Conservation (phyloP, 208 protist species). For the Crithidia expoeki region DNA sequence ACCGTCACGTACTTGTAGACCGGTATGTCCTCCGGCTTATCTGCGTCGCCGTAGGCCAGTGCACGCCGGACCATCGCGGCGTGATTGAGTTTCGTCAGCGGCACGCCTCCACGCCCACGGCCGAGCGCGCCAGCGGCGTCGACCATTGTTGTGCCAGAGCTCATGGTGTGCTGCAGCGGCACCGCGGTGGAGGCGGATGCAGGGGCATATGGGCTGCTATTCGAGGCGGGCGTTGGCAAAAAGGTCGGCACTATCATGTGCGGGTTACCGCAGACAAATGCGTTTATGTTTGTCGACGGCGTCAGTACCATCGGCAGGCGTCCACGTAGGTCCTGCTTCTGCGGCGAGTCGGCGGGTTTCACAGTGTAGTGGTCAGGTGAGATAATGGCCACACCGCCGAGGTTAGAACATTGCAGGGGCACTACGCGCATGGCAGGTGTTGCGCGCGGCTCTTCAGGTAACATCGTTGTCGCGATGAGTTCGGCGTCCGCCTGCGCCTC, state of each 20-base stretch:
- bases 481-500: conserved; percentile 36
- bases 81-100: conserved; percentile 39
- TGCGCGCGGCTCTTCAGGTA: conserved; percentile 19
- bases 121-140: conserved; percentile 24
- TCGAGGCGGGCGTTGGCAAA: neutral
- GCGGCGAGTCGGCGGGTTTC: conserved; percentile 15
- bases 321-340: conserved; percentile 9
- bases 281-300: neutral
- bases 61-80: conserved; percentile 14
- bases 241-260: conserved; percentile 10
- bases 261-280: conserved; percentile 10
- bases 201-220: neutral
- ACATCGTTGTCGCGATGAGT: conserved; percentile 15
- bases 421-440: conserved; percentile 17
- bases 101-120: conserved; percentile 21
- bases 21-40: conserved; percentile 31
- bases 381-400: conserved; percentile 33
- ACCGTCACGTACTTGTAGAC: conserved; percentile 57
- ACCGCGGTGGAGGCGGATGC: neutral
- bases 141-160: conserved; percentile 7
- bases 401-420: conserved; percentile 23
- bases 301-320: conserved; percentile 29
- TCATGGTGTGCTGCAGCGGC: conserved; percentile 9
- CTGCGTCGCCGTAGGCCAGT: conserved; percentile 25
- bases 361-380: conserved; percentile 23